A percentile compares a stretch with the other conserved stretches of the same genome.
Evolutionary conservation across 352 stramenopile species (phyloP).

Genomic region (Pythium folliculosum): DNA sequence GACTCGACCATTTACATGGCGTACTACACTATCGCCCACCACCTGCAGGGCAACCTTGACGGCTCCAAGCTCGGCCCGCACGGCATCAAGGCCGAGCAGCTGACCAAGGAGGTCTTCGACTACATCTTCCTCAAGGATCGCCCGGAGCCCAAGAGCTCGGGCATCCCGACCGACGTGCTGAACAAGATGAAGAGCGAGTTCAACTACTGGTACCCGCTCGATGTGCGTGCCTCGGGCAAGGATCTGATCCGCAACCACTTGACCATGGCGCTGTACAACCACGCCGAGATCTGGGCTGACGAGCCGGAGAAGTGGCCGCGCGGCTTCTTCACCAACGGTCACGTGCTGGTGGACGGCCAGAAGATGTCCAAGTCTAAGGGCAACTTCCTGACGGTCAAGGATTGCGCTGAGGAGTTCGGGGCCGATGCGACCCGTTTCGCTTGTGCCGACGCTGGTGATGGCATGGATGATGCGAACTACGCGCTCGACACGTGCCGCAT

Average conservation of each 20-base stretch:
- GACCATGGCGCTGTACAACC: constrained; percentile 99
- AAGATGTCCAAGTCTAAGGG: constrained; percentile 99
- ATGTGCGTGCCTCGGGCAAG: constrained; percentile 97
- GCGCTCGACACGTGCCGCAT: constrained; percentile 96
- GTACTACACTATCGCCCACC: constrained; percentile 99
- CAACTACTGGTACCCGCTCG: constrained; percentile 99
- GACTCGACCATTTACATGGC: constrained; percentile 99
- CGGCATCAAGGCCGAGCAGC: constrained; percentile 79
- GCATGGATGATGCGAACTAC: constrained; percentile 99
- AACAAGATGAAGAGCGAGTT: constrained; percentile 97
- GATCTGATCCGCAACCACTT: constrained; percentile 99
- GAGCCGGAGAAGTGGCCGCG: constrained; percentile 96
- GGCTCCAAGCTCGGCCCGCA: constrained; percentile 89
- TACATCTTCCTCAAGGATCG: constrained; percentile 97
- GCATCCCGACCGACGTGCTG: constrained; percentile 89
- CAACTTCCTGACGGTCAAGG: constrained; percentile 99
- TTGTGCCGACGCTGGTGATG: constrained; percentile 97
- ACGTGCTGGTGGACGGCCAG: constrained; percentile 96
- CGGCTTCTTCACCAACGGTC: constrained; percentile 99
- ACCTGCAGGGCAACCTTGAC: constrained; percentile 96
- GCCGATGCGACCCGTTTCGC: constrained; percentile 97
- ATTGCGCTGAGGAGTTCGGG: constrained; percentile 95
- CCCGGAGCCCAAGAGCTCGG: constrained; percentile 75
- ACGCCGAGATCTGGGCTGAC: constrained; percentile 99
- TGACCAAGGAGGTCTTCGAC: constrained; percentile 98